Percentiles rank a stretch among this genome's conserved stretches.
phyloP scores from a whole-genome alignment of 2,329 filamentous ascomycete genomes.

The Alternaria dauci region DNA sequence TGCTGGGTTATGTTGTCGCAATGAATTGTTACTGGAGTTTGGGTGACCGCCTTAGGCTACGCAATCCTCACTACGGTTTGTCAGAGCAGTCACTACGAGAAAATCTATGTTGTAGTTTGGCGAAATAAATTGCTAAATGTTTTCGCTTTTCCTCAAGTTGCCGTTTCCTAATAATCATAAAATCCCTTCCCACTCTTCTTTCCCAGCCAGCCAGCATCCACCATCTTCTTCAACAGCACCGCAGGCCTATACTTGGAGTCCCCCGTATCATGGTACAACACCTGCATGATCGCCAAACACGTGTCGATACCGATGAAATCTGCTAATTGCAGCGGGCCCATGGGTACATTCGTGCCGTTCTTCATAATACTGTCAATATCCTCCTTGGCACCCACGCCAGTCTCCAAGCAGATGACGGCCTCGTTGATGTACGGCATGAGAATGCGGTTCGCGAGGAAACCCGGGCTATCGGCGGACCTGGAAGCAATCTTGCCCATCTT shows the following conservation, averaged over 20 bases:
- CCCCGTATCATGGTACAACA: conserved; percentile 87
- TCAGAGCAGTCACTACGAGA: not conserved
- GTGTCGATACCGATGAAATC: conserved; percentile 99
- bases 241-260: conserved; percentile 96
- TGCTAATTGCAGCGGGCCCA: conserved; percentile 92
- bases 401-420: conserved; percentile 94
- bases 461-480: conserved; percentile 86
- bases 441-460: conserved; percentile 95
- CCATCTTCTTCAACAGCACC: conserved; percentile 90
- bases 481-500: conserved; percentile 94
- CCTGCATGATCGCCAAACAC: conserved; percentile 96
- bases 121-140: too few relatives aligned
- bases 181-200: conserved; percentile 98
- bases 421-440: conserved; percentile 99
- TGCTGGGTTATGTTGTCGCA: not conserved
- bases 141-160: too few relatives aligned
- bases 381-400: conserved; percentile 85
- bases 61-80: not conserved
- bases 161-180: conserved; percentile 78
- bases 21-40: not conserved
- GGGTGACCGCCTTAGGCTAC: not conserved
- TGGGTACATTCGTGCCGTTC: conserved; percentile 97
- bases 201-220: conserved; percentile 95
- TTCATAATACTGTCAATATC: conserved; percentile 99
- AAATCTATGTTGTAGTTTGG: not conserved